Percentiles rank a stretch among this genome's conserved stretches.
phyloP scores from a whole-genome alignment of 75 land plant genomes.

The Selaginella moellendorffii region DNA sequence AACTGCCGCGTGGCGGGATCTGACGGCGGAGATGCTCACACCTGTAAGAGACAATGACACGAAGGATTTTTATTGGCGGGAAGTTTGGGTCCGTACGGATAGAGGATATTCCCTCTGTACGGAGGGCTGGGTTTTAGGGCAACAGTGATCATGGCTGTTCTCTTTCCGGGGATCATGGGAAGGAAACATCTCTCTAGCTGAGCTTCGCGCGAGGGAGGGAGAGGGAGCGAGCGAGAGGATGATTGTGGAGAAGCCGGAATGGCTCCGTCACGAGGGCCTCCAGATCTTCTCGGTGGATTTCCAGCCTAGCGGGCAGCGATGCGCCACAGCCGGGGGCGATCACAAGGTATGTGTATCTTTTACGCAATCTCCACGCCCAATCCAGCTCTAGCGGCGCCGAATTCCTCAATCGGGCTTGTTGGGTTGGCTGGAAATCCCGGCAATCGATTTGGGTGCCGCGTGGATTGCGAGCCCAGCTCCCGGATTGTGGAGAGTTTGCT shows the following conservation, averaged over 20 bases:
- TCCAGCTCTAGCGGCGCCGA: not conserved
- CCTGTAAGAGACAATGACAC: not conserved
- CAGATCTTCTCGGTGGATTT: slow-evolving; percentile 95
- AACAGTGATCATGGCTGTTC: too few species aligned
- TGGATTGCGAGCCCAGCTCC: not conserved
- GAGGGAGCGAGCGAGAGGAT: too few species aligned
- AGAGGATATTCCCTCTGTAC: too few species aligned
- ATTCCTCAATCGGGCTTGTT: not conserved
- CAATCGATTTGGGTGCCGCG: not conserved
- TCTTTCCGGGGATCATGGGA: too few species aligned
- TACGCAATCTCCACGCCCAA: not conserved
- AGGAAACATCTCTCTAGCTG: too few species aligned
- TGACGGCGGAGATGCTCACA: not conserved
- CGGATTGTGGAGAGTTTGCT: not conserved
- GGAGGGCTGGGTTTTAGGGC: too few species aligned
- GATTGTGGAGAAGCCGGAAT: slow-evolving; percentile 85
- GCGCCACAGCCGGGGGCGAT: slow-evolving; percentile 96
- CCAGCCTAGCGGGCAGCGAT: slow-evolving; percentile 70
- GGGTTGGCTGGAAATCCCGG: not conserved
- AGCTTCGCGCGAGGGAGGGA: too few species aligned
- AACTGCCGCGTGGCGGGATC: slow-evolving; percentile 1
- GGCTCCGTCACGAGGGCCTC: slow-evolving; percentile 79
- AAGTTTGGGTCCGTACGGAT: too few species aligned
- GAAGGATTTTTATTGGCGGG: not conserved
- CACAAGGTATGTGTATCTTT: slow-evolving; percentile 50